Conservation (phyloP, 371 early-diverging fungal species). For the Mucor lusitanicus region DNA sequence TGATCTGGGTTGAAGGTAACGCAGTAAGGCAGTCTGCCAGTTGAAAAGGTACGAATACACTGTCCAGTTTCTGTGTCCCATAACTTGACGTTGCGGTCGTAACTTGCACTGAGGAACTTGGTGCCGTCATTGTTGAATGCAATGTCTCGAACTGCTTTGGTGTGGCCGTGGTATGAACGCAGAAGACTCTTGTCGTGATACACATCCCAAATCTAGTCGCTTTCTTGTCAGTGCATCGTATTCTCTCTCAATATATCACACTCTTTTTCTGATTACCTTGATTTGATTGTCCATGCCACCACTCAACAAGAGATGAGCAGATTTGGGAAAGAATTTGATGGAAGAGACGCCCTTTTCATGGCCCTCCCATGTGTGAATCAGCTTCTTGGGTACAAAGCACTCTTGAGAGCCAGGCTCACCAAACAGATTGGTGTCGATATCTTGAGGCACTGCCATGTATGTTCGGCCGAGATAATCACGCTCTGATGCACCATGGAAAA, state of each 20-base stretch:
- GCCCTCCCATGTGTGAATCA: conserved; percentile 92
- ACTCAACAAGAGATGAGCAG: conserved; percentile 89
- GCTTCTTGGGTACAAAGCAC: conserved; percentile 84
- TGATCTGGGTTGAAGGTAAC: conserved; percentile 89
- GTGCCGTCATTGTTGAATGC: conserved; percentile 88
- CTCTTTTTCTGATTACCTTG: conserved; percentile 57
- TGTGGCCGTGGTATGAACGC: conserved; percentile 90
- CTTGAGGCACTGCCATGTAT: conserved; percentile 93
- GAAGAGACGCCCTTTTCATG: conserved; percentile 92
- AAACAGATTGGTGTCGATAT: conserved; percentile 76
- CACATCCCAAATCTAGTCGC: conserved; percentile 86
- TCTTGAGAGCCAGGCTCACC: conserved; percentile 77
- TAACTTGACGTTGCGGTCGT: conserved; percentile 89
- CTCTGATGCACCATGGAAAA: conserved; percentile 78
- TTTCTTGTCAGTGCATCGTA: background rate
- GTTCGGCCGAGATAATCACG: conserved; percentile 91
- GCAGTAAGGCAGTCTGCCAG: conserved; percentile 85
- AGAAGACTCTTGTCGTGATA: conserved; percentile 84
- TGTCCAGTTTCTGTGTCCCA: conserved; percentile 97
- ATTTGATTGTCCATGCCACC: conserved; percentile 92
- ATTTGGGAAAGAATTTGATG: conserved; percentile 87
- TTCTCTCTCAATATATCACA: too few species aligned
- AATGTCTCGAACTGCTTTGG: conserved; percentile 91
- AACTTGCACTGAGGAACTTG: conserved; percentile 85
- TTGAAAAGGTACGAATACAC: conserved; percentile 80